Evolutionary conservation across 2,329 filamentous ascomycete genomes (phyloP).

Genomic region (Cytospora mali): DNA sequence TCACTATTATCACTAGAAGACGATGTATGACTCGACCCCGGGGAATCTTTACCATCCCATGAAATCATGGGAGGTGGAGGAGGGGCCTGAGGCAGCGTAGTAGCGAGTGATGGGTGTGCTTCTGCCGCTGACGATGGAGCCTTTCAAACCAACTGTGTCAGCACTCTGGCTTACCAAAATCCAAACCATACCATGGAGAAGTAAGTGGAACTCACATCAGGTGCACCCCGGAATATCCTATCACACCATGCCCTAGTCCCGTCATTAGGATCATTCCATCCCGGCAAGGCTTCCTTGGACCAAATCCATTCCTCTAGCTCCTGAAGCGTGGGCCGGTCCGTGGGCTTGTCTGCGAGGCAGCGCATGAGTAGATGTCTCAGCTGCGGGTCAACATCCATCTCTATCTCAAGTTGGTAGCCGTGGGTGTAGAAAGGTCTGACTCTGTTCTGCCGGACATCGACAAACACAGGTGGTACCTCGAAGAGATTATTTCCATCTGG

Average conservation of each 20-base stretch:
- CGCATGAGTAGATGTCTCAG: background rate
- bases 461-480: background rate
- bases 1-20: background rate
- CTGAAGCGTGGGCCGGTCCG: background rate
- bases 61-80: background rate
- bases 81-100: background rate
- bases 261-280: background rate
- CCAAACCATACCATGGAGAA: no score
- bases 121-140: background rate
- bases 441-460: background rate
- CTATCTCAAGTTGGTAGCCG: background rate
- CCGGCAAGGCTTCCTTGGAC: background rate
- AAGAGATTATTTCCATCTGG: background rate
- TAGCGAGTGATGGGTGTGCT: background rate
- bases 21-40: background rate
- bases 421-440: slow-evolving; percentile 2
- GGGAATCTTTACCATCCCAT: background rate
- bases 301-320: background rate
- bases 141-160: background rate
- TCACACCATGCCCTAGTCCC: background rate
- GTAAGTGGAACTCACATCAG: background rate
- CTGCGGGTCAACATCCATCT: background rate
- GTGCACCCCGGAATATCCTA: background rate
- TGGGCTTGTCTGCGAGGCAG: slow-evolving; percentile 1
- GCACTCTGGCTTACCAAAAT: background rate